Conservation (phyloP, 2,329 filamentous ascomycete genomes). For the Nemania serpens region DNA sequence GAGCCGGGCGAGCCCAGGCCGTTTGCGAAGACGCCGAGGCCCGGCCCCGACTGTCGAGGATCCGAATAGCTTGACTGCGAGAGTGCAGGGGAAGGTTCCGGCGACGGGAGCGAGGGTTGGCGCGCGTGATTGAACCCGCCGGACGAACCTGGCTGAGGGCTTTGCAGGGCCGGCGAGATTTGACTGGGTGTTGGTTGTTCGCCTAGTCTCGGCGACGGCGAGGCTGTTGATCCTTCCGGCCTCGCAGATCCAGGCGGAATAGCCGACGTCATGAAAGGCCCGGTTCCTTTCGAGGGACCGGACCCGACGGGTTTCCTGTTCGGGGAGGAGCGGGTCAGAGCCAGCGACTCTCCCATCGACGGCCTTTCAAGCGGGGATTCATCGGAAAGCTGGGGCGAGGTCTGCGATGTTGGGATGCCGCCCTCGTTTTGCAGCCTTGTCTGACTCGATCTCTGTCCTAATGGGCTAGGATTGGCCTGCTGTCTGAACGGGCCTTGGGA, state of each 20-base stretch:
- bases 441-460: constrained; percentile 15
- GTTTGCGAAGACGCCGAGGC: constrained; percentile 24
- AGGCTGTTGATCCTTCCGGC: constrained; percentile 15
- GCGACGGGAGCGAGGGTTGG: constrained; percentile 38
- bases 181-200: constrained; percentile 32
- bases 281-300: constrained; percentile 30
- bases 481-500: constrained; percentile 29
- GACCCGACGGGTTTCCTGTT: constrained; percentile 42
- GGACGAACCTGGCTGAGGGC: constrained; percentile 24
- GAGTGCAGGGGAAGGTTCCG: constrained; percentile 32
- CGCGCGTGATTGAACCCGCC: constrained; percentile 31
- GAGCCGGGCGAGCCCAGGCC: constrained; percentile 15
- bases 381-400: constrained; percentile 27
- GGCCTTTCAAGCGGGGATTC: constrained; percentile 32
- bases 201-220: constrained; percentile 25
- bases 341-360: constrained; percentile 20
- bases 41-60: constrained; percentile 22
- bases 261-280: constrained; percentile 26
- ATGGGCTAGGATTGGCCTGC: constrained; percentile 14
- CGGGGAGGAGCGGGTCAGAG: constrained; percentile 31
- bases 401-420: constrained; percentile 4
- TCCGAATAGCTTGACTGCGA: constrained; percentile 31
- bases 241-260: constrained; percentile 15
- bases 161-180: constrained; percentile 32
- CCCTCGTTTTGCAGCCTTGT: constrained; percentile 6